These are phyloP conservation scores for Wakefieldia striispora DNA, from an alignment of 768 basidiomycete genomes.

Conservation along the genomic window DNA sequence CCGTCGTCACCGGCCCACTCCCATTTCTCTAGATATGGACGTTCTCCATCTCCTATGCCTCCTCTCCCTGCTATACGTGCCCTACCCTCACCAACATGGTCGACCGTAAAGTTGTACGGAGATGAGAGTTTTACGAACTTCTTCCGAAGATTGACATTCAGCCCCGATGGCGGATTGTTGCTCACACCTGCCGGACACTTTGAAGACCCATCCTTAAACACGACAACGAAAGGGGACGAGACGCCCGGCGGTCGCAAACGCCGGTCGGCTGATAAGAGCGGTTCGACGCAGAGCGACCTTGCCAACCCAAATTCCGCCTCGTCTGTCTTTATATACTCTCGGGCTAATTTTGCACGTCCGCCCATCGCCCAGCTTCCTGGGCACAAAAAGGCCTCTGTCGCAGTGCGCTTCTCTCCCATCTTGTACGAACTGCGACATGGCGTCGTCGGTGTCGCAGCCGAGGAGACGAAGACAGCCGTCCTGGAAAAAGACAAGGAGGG, in stretches of 20 bases:
- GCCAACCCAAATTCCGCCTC: conserved; percentile 42
- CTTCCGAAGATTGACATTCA: conserved; percentile 91
- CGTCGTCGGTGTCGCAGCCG: conserved; percentile 36
- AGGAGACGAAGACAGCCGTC: conserved; percentile 53
- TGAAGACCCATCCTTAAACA: conserved; percentile 76
- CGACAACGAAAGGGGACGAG: conserved; percentile 31
- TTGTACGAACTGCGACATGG: conserved; percentile 84
- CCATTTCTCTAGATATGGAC: conserved; percentile 65
- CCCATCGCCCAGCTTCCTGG: conserved; percentile 95
- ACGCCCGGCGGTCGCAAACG: conserved; percentile 62
- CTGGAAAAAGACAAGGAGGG: conserved; percentile 69
- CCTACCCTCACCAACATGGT: conserved; percentile 58
- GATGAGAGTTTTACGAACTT: conserved; percentile 96
- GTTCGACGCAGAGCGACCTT: conserved; percentile 28
- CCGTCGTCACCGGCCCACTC: conserved; percentile 64
- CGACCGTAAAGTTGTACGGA: conserved; percentile 81
- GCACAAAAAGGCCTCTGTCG: conserved; percentile 93
- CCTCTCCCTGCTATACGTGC: conserved; percentile 91
- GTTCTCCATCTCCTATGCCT: conserved; percentile 87
- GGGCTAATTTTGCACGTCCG: conserved; percentile 89
- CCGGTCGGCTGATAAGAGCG: conserved; percentile 40
- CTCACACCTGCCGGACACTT: conserved; percentile 97
- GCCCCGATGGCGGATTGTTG: conserved; percentile 90
- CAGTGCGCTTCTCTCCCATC: conserved; percentile 90
- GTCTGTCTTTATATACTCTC: conserved; percentile 91